These are phyloP conservation scores for Psilocybe subaeruginosa DNA, from an alignment of 768 basidiomycete genomes.

Conservation along the genomic window DNA sequence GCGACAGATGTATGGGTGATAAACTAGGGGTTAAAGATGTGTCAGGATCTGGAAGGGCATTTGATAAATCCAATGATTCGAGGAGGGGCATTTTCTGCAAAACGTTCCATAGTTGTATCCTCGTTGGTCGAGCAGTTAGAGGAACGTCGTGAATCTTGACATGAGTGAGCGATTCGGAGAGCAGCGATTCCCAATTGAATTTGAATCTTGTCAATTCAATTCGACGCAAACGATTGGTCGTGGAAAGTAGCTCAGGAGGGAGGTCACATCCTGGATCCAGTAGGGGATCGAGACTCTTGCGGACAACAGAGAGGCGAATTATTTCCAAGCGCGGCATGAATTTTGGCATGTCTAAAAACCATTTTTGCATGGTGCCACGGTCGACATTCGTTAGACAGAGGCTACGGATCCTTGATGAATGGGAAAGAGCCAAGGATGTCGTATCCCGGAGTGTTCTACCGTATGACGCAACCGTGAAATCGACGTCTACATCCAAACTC, in stretches of 20 bases:
- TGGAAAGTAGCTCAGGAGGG: neutral
- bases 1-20: slow-evolving; percentile 1
- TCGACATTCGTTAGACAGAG: neutral
- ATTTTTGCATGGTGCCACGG: neutral
- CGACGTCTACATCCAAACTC: neutral
- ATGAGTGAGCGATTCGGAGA: neutral
- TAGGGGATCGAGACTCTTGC: neutral
- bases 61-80: slow-evolving; percentile 2
- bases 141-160: slow-evolving; percentile 3
- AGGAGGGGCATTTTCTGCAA: slow-evolving; percentile 4
- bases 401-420: neutral
- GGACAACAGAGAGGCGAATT: neutral
- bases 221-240: neutral
- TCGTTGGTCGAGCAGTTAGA: slow-evolving; percentile 3
- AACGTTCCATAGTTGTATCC: neutral
- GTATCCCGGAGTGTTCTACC: neutral
- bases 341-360: slow-evolving; percentile 5
- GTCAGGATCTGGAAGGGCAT: slow-evolving; percentile 2
- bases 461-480: neutral
- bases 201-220: slow-evolving; percentile 2
- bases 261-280: neutral
- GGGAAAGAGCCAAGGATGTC: neutral
- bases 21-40: neutral
- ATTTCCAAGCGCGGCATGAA: neutral
- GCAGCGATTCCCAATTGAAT: slow-evolving; percentile 5